These are phyloP conservation scores for Hypholoma fasciculare DNA, from an alignment of 768 basidiomycete species.

Conservation along the genomic window DNA sequence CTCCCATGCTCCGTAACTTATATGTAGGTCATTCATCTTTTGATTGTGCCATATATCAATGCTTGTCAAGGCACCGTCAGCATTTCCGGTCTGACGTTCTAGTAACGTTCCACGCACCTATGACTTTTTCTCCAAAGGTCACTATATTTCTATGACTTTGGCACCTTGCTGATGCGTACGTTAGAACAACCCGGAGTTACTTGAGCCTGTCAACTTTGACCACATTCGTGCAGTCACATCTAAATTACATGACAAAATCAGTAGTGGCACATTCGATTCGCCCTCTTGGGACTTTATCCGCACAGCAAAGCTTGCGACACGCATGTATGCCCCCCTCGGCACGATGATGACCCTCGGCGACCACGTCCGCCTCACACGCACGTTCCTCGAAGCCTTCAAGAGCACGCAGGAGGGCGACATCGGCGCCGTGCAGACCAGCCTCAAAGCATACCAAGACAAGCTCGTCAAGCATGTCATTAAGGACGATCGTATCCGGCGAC, in stretches of 20 bases:
- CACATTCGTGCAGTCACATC: constrained; percentile 61
- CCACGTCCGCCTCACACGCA: constrained; percentile 72
- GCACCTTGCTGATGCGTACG: not conserved
- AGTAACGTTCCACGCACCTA: constrained; percentile 76
- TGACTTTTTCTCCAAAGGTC: constrained; percentile 67
- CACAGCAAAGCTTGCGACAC: constrained; percentile 71
- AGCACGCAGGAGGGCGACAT: constrained; percentile 25
- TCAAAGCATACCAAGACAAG: constrained; percentile 72
- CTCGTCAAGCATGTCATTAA: constrained; percentile 71
- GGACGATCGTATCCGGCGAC: constrained; percentile 80
- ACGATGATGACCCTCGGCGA: constrained; percentile 85
- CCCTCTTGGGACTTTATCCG: constrained; percentile 83
- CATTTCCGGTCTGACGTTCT: constrained; percentile 88
- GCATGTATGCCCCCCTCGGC: constrained; percentile 87
- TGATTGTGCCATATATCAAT: constrained; percentile 10
- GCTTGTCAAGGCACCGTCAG: constrained; percentile 64
- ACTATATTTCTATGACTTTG: not conserved
- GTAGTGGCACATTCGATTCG: constrained; percentile 77
- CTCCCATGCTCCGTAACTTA: constrained; percentile 83
- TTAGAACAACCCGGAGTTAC: constrained; percentile 70
- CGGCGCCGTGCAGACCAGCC: constrained; percentile 14
- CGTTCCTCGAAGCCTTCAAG: constrained; percentile 80
- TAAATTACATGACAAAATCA: constrained; percentile 66
- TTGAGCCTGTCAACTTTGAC: constrained; percentile 64
- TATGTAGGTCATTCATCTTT: constrained; percentile 45